Evolutionary conservation across 202 grass and related monocot genomes (phyloP).

Genomic region (Brachypodium distachyon): DNA sequence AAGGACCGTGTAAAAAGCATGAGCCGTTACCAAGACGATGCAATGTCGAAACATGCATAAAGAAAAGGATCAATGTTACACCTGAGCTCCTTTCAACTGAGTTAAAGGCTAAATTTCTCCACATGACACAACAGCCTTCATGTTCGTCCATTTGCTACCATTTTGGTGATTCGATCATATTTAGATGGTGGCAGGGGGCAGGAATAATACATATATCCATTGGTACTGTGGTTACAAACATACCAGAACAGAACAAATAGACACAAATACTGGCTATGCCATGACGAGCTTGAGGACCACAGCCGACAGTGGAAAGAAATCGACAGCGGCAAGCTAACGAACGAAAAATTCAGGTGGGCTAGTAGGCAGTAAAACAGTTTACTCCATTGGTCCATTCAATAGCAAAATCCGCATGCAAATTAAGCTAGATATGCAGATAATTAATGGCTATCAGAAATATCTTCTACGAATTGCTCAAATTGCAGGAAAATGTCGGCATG

Average conservation of each 20-base stretch:
- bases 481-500: not conserved
- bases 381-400: slow-evolving; percentile 12
- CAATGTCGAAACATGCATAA: not conserved
- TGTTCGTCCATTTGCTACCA: not conserved
- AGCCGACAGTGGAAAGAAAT: not conserved
- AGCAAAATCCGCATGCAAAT: not conserved
- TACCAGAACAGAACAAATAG: not conserved
- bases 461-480: not conserved
- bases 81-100: not conserved
- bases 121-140: not conserved
- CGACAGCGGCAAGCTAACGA: not conserved
- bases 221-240: not conserved
- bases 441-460: not conserved
- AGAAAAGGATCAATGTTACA: not conserved
- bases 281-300: slow-evolving; percentile 28
- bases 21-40: not conserved
- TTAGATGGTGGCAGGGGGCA: not conserved
- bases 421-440: not conserved
- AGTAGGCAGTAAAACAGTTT: not conserved
- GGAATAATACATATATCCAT: not conserved
- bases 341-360: not conserved
- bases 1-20: not conserved
- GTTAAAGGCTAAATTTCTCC: not conserved
- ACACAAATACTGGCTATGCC: not conserved
- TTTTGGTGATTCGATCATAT: not conserved